Conservation (phyloP, 148 eudicot genomes). For the Agrostemma githago region DNA sequence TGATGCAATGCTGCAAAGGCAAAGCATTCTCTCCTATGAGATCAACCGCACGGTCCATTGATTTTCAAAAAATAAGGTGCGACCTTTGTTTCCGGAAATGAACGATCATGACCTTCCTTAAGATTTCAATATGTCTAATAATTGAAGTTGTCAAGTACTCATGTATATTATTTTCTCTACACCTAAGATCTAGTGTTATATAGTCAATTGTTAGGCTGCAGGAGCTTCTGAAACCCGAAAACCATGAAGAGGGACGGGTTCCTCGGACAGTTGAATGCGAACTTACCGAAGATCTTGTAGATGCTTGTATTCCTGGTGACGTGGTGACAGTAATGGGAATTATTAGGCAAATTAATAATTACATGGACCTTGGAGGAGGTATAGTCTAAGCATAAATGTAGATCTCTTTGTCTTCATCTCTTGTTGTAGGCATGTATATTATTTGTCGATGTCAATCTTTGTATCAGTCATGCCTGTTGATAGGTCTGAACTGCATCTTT, state of each 20-base stretch:
- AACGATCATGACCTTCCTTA: neutral
- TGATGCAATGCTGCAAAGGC: conserved; percentile 75
- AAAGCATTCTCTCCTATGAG: conserved; percentile 67
- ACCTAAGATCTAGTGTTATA: conserved; percentile 7
- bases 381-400: conserved; percentile 13
- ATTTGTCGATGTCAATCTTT: neutral
- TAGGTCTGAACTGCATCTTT: neutral
- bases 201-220: conserved; percentile 50
- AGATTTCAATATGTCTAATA: neutral
- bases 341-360: conserved; percentile 88
- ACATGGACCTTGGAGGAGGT: conserved; percentile 99
- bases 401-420: neutral
- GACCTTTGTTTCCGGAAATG: conserved; percentile 6
- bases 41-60: conserved; percentile 66
- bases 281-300: conserved; percentile 91
- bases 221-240: conserved; percentile 87
- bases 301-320: conserved; percentile 97
- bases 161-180: neutral
- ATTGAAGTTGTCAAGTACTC: neutral
- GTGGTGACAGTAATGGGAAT: conserved; percentile 90
- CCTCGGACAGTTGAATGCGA: conserved; percentile 98
- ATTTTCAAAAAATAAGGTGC: conserved; percentile 95
- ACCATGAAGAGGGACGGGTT: conserved; percentile 98
- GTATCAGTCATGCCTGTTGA: neutral
- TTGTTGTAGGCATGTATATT: neutral